phyloP scores from a whole-genome alignment of 129 eudicot genomes.

The Escallonia herrerae region DNA sequence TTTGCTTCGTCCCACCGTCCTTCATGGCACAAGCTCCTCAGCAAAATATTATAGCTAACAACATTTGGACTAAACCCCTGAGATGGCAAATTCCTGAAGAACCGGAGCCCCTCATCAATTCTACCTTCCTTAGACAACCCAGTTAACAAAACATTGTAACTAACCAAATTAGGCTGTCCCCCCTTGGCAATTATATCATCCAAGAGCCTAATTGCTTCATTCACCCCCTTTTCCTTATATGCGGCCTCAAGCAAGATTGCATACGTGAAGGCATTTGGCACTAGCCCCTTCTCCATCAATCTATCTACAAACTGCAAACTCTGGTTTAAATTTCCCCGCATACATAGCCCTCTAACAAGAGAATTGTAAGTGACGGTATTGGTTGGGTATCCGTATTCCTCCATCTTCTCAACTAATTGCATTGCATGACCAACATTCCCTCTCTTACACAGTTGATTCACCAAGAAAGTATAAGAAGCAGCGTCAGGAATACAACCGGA shows the following conservation, averaged over 20 bases:
- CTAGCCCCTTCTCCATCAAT: conserved; percentile 51
- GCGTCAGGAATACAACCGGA: conserved; percentile 58
- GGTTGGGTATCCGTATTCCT: conserved; percentile 64
- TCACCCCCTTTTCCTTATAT: conserved; percentile 66
- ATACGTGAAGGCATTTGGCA: conserved; percentile 66
- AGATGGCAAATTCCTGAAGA: conserved; percentile 63
- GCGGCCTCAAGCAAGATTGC: conserved; percentile 82
- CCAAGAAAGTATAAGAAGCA: conserved; percentile 51
- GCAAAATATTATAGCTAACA: conserved; percentile 67
- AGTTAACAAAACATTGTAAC: conserved; percentile 69
- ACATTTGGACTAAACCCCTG: conserved; percentile 73
- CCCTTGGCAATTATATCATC: conserved; percentile 56
- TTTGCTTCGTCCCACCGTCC: conserved; percentile 81
- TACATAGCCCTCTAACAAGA: conserved; percentile 70
- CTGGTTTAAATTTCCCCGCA: conserved; percentile 57
- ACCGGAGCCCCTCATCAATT: conserved; percentile 53
- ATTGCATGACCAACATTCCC: conserved; percentile 74
- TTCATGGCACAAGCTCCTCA: conserved; percentile 63
- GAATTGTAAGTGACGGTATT: conserved; percentile 63
- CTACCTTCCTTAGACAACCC: conserved; percentile 81
- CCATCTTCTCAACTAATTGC: conserved; percentile 74
- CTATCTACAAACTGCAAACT: conserved; percentile 56
- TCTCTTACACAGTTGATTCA: conserved; percentile 59
- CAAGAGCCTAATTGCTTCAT: conserved; percentile 69
- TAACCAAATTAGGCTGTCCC: conserved; percentile 72